Evolutionary conservation across 2,329 filamentous ascomycete genomes (phyloP).

Genomic region (Hymenoscyphus salicellus): DNA sequence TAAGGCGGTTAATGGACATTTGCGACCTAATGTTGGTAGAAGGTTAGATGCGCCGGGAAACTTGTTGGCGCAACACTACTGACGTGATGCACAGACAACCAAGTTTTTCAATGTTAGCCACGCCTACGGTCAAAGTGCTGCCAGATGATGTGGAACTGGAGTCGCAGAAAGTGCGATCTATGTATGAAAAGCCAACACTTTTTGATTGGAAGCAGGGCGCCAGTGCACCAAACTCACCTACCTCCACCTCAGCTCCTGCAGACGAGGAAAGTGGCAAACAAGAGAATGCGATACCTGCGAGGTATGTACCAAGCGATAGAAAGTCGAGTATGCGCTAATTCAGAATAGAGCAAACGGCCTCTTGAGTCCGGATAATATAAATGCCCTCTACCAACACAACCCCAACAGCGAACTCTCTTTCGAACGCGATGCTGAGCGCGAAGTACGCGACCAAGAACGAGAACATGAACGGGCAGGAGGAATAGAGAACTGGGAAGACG

Average conservation of each 20-base stretch:
- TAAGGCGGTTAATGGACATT: slow-evolving; percentile 32
- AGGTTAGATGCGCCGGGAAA: slow-evolving; percentile 22
- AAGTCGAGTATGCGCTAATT: slow-evolving; percentile 17
- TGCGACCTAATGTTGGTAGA: slow-evolving; percentile 23
- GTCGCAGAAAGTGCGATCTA: slow-evolving; percentile 37
- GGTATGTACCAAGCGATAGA: slow-evolving; percentile 10
- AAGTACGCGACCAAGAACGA: slow-evolving; percentile 30
- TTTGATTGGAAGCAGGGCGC: slow-evolving; percentile 30
- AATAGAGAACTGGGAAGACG: slow-evolving; percentile 65
- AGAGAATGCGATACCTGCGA: slow-evolving; percentile 10
- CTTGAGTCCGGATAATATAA: slow-evolving; percentile 16
- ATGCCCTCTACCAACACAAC: slow-evolving; percentile 16
- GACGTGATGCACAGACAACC: slow-evolving; percentile 28
- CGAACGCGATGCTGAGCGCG: background rate
- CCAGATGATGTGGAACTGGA: slow-evolving; percentile 35
- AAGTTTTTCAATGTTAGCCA: slow-evolving; percentile 31
- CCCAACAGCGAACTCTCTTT: slow-evolving; percentile 27
- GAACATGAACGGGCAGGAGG: slow-evolving; percentile 53
- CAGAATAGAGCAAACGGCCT: slow-evolving; percentile 21
- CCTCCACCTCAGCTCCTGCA: background rate
- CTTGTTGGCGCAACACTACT: slow-evolving; percentile 9
- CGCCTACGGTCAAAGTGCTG: slow-evolving; percentile 27
- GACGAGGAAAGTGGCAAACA: background rate
- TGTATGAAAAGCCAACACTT: slow-evolving; percentile 34
- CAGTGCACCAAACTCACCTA: slow-evolving; percentile 4